Conservation (phyloP, 495 filamentous ascomycete species). For the Tuber melanosporum region DNA sequence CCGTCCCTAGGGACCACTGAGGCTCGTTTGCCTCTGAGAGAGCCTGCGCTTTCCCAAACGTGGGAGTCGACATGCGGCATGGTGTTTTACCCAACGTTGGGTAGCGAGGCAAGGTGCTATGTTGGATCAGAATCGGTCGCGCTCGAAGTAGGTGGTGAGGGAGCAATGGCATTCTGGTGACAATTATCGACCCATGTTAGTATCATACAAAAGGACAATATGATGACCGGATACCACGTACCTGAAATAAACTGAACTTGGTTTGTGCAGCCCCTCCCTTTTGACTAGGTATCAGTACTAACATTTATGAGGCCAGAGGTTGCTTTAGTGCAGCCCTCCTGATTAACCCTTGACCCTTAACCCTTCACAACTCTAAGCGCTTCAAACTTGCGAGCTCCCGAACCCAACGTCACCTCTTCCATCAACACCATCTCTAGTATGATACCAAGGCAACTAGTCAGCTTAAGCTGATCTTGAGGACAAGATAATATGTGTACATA, state of each 20-base stretch:
- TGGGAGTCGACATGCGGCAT: constrained; percentile 1
- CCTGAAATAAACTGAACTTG: neutral
- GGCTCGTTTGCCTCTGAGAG: constrained; percentile 2
- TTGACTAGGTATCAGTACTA: neutral
- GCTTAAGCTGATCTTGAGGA: neutral
- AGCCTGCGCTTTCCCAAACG: neutral
- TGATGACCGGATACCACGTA: neutral
- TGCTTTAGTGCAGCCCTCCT: neutral
- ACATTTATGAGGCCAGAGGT: neutral
- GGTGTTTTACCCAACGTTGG: constrained; percentile 9
- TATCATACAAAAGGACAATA: neutral
- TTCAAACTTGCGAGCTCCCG: constrained; percentile 10
- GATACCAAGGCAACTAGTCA: neutral
- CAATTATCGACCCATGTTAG: neutral
- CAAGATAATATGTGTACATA: constrained; percentile 10
- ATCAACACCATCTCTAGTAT: neutral
- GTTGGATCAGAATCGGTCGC: neutral
- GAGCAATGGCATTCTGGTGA: constrained; percentile 15
- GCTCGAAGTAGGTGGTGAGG: constrained; percentile 7
- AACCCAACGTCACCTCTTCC: constrained; percentile 9
- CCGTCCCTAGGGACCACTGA: constrained; percentile 24
- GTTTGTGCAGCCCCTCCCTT: neutral
- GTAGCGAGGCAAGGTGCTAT: neutral
- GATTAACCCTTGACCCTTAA: neutral
- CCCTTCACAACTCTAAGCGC: neutral